Base-by-base conservation (phyloP, 2,329 filamentous ascomycete genomes). In the Simplicillium sp. region DNA sequence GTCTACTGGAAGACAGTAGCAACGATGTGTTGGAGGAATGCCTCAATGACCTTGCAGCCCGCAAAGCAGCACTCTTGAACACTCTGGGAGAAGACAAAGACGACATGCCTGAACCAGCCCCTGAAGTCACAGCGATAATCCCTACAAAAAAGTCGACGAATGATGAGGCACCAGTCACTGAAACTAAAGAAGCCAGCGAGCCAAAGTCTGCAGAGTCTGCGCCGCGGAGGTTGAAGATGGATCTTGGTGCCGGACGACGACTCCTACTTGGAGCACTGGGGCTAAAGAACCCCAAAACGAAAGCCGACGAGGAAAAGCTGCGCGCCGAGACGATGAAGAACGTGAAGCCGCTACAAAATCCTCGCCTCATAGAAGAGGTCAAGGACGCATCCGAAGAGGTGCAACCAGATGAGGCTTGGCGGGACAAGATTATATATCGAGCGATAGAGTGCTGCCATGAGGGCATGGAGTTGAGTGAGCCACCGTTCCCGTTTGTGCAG, bases 401-500 rank as follows among this genome's bases (percentile, higher is more conserved):
- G 3, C 42, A 44, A 20, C 33, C 43, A 35, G 70, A 77, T 35
- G 71, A 84, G 25, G 71, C 75, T 16, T 96, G 89, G 89, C 77
- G 77, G 49, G 65, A 76, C 4, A 87, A 80, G 49, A 81, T 96
- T 44, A 73, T 67, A 11, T 78, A 94, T 45, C 74, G 76, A 17
- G 89, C 87, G 16, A 85, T 94, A 1, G 90, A 97, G 58, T 96
- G 89, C 60, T 77, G 80, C 46, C 72, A 84, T n/a, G 74, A 84
- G 25, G 74, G 71, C 5, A 64, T 87, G 32, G 65, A 73, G 28
- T 67, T 94, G 36, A 84, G 75, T 40, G 74, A 85, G 29, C 89
- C 90, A 0, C 86, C 89, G 0, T 96, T 94, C 54, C 89, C 89
- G 0, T 96, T 96, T 58, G 70, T 84, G 13, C 88, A 96, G 58